Conservation (phyloP, 2,329 filamentous ascomycete genomes). For the Colletotrichum plurivorum region DNA sequence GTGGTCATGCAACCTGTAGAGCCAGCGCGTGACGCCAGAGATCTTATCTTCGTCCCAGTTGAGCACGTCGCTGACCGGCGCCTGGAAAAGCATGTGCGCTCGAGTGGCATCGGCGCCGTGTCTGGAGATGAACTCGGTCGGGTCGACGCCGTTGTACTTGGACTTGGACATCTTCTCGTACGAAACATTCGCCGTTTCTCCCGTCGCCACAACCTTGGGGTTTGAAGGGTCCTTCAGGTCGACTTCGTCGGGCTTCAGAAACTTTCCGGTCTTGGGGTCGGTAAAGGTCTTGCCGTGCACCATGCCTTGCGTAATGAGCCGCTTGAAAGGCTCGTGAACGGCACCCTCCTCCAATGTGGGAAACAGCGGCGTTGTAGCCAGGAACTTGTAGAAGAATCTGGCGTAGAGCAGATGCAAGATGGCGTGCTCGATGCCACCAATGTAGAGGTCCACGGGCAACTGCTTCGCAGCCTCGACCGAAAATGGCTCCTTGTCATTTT, state of each 20-base stretch:
- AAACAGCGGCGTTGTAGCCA: conserved; percentile 70
- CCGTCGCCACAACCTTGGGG: conserved; percentile 75
- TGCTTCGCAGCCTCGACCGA: conserved; percentile 69
- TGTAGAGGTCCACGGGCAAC: conserved; percentile 88
- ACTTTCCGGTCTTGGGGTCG: conserved; percentile 81
- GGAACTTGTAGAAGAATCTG: conserved; percentile 90
- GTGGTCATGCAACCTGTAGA: conserved; percentile 76
- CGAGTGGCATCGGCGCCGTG: conserved; percentile 88
- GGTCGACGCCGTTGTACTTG: conserved; percentile 93
- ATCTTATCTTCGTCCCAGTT: conserved; percentile 93
- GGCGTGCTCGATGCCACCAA: conserved; percentile 91
- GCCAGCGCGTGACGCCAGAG: conserved; percentile 84
- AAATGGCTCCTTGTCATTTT: conserved; percentile 74
- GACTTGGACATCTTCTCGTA: conserved; percentile 98
- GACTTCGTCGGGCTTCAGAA: conserved; percentile 83
- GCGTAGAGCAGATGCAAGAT: conserved; percentile 92
- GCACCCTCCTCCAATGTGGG: conserved; percentile 53
- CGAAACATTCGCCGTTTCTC: conserved; percentile 70
- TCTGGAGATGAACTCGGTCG: conserved; percentile 77
- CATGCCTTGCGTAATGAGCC: conserved; percentile 92
- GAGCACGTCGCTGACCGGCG: conserved; percentile 85
- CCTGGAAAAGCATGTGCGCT: conserved; percentile 91
- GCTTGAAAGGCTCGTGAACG: conserved; percentile 81
- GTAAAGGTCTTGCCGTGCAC: conserved; percentile 89
- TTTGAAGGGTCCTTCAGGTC: conserved; percentile 69